Conservation (phyloP, 2,329 filamentous ascomycete species). For the Fusarium armeniacum region DNA sequence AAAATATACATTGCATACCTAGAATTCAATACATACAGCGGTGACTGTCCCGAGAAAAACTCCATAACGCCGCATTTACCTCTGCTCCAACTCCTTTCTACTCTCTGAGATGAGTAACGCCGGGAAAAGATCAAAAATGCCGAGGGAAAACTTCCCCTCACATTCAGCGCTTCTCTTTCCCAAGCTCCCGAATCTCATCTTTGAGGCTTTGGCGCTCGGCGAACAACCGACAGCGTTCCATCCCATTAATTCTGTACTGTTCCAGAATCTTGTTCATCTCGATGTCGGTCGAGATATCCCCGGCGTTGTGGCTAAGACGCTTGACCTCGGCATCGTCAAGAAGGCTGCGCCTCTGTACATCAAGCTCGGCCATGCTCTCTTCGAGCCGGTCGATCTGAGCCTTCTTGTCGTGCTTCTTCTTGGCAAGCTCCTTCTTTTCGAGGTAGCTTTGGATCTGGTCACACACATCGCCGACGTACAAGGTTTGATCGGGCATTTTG, state of each 20-base stretch:
- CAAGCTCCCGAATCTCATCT: background rate
- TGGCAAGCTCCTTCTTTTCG: background rate
- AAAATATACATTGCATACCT: background rate
- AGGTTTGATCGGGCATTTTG: accelerated
- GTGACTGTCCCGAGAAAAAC: background rate
- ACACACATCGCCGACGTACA: background rate
- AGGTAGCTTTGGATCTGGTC: background rate
- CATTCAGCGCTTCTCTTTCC: background rate
- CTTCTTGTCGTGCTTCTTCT: background rate
- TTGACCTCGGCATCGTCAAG: background rate
- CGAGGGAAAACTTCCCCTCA: background rate
- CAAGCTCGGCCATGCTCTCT: background rate
- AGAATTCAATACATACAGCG: background rate
- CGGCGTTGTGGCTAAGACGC: background rate
- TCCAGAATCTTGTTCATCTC: background rate
- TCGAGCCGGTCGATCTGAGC: background rate
- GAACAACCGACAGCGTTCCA: background rate
- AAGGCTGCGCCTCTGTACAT: background rate
- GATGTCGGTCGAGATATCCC: background rate
- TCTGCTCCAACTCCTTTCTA: background rate
- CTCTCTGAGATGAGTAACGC: background rate
- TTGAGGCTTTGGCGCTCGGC: background rate
- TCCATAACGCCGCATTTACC: background rate
- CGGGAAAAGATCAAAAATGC: background rate
- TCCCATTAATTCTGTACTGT: background rate